Evolutionary conservation across 352 stramenopile genomes (phyloP), one percentile per base, ranked within the genome.

Genomic region (Ochromonadaceae sp.): DNA sequence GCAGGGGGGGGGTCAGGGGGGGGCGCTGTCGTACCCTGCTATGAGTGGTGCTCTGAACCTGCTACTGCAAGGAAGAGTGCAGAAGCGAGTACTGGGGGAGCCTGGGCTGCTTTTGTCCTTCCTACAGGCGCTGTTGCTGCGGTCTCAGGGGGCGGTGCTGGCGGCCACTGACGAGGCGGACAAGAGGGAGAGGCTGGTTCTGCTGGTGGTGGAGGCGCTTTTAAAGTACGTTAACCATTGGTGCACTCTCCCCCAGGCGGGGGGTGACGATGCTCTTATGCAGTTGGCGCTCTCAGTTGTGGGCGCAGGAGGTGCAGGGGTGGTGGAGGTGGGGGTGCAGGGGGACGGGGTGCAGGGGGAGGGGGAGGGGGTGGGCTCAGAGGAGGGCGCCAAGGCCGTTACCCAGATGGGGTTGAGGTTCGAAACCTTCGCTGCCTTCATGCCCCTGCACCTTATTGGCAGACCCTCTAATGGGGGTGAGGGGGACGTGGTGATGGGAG

Each of bases 151-250:
- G 25, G 2, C 5, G 22, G 30, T 55, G 28, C 20, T 28, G 12
- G 9, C 4, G 44, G 7, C 9, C 31, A 52, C 52, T 36, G 22
- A 1, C 20, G 55, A 63, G 14, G 1, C 10, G 20, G 55, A 63
- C 9, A 63, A 63, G 40, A 14, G 55, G 17, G 55, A 63, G 30
- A 63, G 52, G 26, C 2, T 63, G 20, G 22, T 49, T 25, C 15
- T 14, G 7, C 12, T 5, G 26, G 15, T 63, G 12, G 17, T 28
- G 20, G 34, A 47, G 4, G 5, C 25, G 15, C 39, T 63, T 9
- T 39, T 55, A 5, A 50, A 49, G 15, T 63, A 63, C 31, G 22
- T 25, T 4, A 22, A 39, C 12, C 26, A 25, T 34, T 63, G 55
- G 55, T 5, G 4, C 38, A 50, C 26, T 35, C 46, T 28, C 9